phyloP scores from a whole-genome alignment of 208 protist genomes.

The Acanthamoeba rhysodes region DNA sequence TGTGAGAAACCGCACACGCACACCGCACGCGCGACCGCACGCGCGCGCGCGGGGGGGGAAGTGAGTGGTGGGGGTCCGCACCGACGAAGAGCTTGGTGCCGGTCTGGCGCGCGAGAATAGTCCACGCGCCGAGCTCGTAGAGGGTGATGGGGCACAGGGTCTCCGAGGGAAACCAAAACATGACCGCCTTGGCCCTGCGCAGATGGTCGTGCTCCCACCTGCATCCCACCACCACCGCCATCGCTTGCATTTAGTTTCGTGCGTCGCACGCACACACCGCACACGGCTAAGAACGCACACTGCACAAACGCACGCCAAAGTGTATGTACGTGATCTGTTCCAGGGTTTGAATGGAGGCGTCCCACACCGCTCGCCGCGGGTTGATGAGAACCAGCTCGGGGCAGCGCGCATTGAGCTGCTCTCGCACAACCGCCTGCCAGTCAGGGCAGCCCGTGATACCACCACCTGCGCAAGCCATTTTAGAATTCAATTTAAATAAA shows the following conservation, averaged over 20 bases:
- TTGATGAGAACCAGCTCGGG: constrained; percentile 26
- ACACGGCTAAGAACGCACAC: not conserved
- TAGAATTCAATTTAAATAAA: not conserved
- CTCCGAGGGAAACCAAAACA: constrained; percentile 65
- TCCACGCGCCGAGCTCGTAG: constrained; percentile 68
- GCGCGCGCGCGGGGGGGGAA: too few species aligned
- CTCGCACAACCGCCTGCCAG: constrained; percentile 29
- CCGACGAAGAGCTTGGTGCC: constrained; percentile 50
- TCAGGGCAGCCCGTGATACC: constrained; percentile 58
- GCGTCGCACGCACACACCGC: not conserved
- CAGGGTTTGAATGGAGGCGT: constrained; percentile 36
- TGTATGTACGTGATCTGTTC: constrained; percentile 17
- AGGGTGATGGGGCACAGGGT: constrained; percentile 68
- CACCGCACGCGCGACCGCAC: too few species aligned
- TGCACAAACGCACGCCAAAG: not conserved
- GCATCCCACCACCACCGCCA: not conserved
- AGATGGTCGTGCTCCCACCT: constrained; percentile 59
- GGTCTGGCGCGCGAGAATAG: constrained; percentile 38
- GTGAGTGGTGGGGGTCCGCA: not conserved
- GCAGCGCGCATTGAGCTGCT: not conserved
- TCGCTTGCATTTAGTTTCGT: not conserved
- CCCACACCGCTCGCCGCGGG: constrained; percentile 27
- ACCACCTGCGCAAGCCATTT: not conserved
- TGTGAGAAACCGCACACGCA: too few species aligned
- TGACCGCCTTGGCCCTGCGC: constrained; percentile 44